Conservation (phyloP, 352 stramenopile species). For the Phytophthora europaea region DNA sequence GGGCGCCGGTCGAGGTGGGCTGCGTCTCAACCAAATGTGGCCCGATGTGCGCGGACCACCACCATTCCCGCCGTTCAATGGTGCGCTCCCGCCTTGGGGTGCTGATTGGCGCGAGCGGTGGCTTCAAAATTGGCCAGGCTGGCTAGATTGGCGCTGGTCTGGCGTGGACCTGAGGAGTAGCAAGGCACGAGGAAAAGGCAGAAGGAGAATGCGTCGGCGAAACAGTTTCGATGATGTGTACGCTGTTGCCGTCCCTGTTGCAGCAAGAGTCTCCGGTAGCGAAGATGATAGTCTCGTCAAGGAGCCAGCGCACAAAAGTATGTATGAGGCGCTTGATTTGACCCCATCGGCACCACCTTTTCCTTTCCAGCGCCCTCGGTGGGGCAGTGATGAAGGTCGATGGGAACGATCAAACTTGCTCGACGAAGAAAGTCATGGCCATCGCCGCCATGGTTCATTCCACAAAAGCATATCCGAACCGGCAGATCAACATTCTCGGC, state of each 20-base stretch:
- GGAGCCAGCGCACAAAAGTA: constrained; percentile 49
- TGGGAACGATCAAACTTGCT: constrained; percentile 15
- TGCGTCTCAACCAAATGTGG: constrained; percentile 27
- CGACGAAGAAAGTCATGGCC: constrained; percentile 3
- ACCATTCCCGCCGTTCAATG: constrained; percentile 23
- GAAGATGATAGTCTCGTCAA: constrained; percentile 41
- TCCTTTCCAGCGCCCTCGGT: constrained; percentile 9
- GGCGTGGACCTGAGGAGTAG: constrained; percentile 13
- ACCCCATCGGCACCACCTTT: constrained; percentile 58
- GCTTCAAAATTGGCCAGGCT: constrained; percentile 27
- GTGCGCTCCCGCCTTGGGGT: constrained; percentile 26
- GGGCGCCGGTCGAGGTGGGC: constrained; percentile 25
- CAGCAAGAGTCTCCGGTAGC: constrained; percentile 8
- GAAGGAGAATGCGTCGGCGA: constrained; percentile 40
- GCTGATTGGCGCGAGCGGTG: constrained; percentile 30
- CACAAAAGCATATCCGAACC: constrained; percentile 39
- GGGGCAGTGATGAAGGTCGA: constrained; percentile 20
- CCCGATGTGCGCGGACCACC: constrained; percentile 13
- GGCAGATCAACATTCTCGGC: constrained; percentile 2
- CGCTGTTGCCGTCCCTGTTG: constrained; percentile 35
- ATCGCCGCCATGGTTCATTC: constrained; percentile 12
- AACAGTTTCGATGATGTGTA: constrained; percentile 68
- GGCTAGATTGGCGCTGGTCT: constrained; percentile 30
- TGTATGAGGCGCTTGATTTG: constrained; percentile 60
- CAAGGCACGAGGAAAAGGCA: constrained; percentile 10